Conservation (phyloP, 2,329 filamentous ascomycete species). For the Rutstroemia sp. region DNA sequence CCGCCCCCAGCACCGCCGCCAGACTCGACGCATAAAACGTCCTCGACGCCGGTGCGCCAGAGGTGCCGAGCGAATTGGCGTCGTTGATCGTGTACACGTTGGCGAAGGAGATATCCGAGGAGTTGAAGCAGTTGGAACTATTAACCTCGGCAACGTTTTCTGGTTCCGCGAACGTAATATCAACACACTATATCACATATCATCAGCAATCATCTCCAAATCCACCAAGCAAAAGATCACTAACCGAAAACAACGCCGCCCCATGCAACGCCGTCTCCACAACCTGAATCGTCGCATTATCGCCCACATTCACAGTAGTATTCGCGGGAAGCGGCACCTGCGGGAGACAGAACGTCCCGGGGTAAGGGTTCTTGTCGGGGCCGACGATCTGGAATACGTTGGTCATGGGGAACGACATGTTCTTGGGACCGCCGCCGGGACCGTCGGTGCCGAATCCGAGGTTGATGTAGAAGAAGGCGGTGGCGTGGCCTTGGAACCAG, state of each 20-base stretch:
- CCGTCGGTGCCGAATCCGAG: conserved; percentile 71
- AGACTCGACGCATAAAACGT: not conserved
- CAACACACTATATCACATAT: conserved; percentile 57
- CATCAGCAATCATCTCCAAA: not conserved
- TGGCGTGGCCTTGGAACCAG: conserved; percentile 86
- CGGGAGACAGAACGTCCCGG: conserved; percentile 80
- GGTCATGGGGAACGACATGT: conserved; percentile 83
- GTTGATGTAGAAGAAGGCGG: conserved; percentile 84
- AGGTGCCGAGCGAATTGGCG: conserved; percentile 1
- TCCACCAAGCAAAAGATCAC: conserved; percentile 9
- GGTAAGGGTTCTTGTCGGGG: conserved; percentile 75
- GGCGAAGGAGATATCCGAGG: conserved; percentile 25
- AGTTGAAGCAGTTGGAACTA: conserved; percentile 82
- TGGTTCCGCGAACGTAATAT: conserved; percentile 84
- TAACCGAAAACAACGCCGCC: conserved; percentile 55
- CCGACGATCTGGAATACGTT: conserved; percentile 76
- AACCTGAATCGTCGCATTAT: conserved; percentile 84
- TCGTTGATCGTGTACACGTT: conserved; percentile 59
- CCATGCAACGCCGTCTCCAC: conserved; percentile 80
- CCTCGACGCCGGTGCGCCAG: not conserved
- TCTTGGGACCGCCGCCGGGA: conserved; percentile 59
- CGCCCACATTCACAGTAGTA: conserved; percentile 65
- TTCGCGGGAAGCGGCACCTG: conserved; percentile 78
- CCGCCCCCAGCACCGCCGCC: not conserved
- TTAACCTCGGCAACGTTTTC: conserved; percentile 72